phyloP scores from a whole-genome alignment of 2,329 filamentous ascomycete species.

The Dactylellina leptospora region DNA sequence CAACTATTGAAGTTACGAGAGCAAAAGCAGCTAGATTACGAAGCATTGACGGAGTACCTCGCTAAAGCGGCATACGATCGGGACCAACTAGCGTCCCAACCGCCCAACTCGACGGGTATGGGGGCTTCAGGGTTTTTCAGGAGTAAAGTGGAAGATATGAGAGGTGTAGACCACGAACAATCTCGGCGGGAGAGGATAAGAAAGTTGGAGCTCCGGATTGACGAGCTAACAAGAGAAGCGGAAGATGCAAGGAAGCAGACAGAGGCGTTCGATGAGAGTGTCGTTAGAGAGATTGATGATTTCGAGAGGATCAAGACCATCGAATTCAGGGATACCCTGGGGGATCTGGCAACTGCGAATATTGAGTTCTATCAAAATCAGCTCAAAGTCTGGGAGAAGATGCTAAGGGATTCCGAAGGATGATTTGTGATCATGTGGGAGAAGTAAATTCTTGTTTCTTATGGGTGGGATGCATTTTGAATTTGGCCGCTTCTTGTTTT shows the following conservation, averaged over 20 bases:
- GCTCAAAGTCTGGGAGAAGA: constrained; percentile 85
- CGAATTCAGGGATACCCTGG: constrained; percentile 89
- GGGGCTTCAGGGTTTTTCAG: constrained; percentile 85
- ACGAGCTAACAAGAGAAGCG: constrained; percentile 87
- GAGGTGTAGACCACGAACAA: constrained; percentile 95
- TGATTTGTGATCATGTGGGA: constrained; percentile 6
- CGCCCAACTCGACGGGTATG: constrained; percentile 60
- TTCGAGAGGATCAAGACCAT: constrained; percentile 96
- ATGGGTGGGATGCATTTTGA: background rate
- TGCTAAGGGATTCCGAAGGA: constrained; percentile 86
- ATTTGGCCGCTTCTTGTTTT: constrained; percentile 4
- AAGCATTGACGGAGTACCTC: constrained; percentile 93
- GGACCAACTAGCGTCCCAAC: constrained; percentile 72
- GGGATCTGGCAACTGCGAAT: constrained; percentile 82
- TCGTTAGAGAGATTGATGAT: constrained; percentile 88
- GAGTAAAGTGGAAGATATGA: constrained; percentile 93
- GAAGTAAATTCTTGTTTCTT: background rate
- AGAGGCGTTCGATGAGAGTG: constrained; percentile 95
- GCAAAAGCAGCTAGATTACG: constrained; percentile 97
- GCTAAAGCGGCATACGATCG: constrained; percentile 88
- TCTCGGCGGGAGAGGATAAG: constrained; percentile 84
- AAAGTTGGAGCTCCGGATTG: constrained; percentile 90
- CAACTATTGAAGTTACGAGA: constrained; percentile 89
- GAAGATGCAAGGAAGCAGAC: constrained; percentile 85
- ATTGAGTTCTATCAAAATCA: constrained; percentile 84